These are phyloP conservation scores for Podila minutissima DNA, from an alignment of 192 early-diverging fungal genomes.

Conservation along the genomic window DNA sequence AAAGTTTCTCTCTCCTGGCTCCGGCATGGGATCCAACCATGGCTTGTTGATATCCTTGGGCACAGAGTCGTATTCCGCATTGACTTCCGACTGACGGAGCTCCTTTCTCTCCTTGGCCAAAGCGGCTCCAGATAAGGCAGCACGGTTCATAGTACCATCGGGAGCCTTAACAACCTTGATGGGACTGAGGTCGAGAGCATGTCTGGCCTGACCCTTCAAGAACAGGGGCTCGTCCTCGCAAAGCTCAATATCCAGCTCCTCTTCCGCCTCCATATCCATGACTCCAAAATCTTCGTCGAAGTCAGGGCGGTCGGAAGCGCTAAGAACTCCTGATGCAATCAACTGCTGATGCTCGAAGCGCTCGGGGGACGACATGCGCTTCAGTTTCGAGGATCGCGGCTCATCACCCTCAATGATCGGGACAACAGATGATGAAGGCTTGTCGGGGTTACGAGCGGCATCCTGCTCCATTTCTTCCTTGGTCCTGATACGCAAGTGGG, in stretches of 20 bases:
- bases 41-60: conserved; percentile 88
- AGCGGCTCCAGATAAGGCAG: conserved; percentile 91
- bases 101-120: conserved; percentile 96
- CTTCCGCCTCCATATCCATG: conserved; percentile 87
- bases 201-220: conserved; percentile 90
- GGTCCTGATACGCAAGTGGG: conserved; percentile 76
- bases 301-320: conserved; percentile 86
- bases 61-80: conserved; percentile 81
- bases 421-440: conserved; percentile 56
- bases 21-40: conserved; percentile 96
- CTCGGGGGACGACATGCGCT: conserved; percentile 94
- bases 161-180: conserved; percentile 99
- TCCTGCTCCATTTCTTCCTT: conserved; percentile 73
- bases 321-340: conserved; percentile 92
- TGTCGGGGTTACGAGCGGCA: conserved; percentile 69
- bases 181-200: conserved; percentile 87
- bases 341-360: conserved; percentile 98
- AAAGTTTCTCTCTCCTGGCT: conserved; percentile 89
- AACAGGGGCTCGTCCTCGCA: conserved; percentile 95
- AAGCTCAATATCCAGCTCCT: conserved; percentile 97
- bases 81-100: conserved; percentile 80
- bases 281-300: conserved; percentile 90
- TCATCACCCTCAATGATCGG: conserved; percentile 61
- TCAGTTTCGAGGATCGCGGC: conserved; percentile 56
- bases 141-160: conserved; percentile 95